Base-by-base conservation (phyloP, 2,329 filamentous ascomycete species). In the Cytospora chrysosperma region DNA sequence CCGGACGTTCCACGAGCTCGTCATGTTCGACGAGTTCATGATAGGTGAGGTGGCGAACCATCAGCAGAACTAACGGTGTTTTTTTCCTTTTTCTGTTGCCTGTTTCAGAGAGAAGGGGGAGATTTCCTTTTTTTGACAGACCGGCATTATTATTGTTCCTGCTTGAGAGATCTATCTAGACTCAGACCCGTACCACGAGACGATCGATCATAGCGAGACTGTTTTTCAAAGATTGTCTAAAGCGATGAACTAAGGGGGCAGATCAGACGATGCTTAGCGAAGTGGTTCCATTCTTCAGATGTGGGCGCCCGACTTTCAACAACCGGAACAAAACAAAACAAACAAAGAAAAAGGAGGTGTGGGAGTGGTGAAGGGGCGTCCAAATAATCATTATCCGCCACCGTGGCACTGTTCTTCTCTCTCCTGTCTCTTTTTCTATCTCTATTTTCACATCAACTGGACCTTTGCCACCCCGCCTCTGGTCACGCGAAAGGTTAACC, bases 1-100 rank as follows among this genome's bases (percentile, higher is more conserved):
- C 1, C 56, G 55, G 27, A 40, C 24, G 7, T 56, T 63, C 21
- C 43, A 56, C 1, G 28, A 63, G 53, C 7, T 63, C 15, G 63
- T 40, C 21, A 62, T 65, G 54, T 55, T 58, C 24, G 54, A 65
- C 15, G 56, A 57, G 17, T 47, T 62, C 15, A 50, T 26, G 37
- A 61, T 28, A 3, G 49, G 50, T 32, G 37, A 55, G 37, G 43
- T 24, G 43, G 43, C 43, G 43, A 47, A 21, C 10, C 43, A 21
- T 13, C 43, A 47, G n/a, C n/a, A 47, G 10, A 24, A 24, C 43
- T 47, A 47, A 47, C n/a, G 21, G 43, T 47, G 4, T n/a, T 2
- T 13, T 10, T 24, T 12, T 13, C 43, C 7, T 13, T 10, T 24
- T 12, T n/a, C n/a, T n/a, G n/a, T n/a, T n/a, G n/a, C n/a, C 19